Percentiles rank a stretch among this genome's conserved stretches.
Conservation (phyloP, 2,329 filamentous ascomycete genomes). For the Trichoderma sp. region DNA sequence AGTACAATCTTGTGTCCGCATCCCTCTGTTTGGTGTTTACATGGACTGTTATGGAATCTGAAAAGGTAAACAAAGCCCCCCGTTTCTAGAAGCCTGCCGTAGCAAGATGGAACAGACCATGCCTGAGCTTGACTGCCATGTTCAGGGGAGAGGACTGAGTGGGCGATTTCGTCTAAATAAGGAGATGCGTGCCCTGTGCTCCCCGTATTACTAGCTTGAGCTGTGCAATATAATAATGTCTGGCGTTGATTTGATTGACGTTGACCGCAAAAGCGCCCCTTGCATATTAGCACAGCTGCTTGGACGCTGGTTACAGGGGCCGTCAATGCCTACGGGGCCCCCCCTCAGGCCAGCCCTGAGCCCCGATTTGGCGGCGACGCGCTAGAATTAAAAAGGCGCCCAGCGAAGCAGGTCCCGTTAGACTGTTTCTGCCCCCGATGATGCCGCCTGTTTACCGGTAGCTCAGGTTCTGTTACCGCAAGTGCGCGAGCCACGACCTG, state of each 20-base stretch:
- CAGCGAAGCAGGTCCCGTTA: background rate
- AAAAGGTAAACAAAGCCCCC: background rate
- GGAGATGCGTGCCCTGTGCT: slow-evolving; percentile 5
- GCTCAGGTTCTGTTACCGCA: background rate
- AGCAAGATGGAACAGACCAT: background rate
- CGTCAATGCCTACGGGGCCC: background rate
- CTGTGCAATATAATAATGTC: background rate
- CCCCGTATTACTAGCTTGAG: background rate
- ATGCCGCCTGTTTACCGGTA: background rate
- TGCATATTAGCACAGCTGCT: background rate
- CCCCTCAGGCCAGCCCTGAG: background rate
- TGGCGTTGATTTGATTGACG: background rate
- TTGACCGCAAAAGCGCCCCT: background rate
- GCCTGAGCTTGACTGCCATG: background rate
- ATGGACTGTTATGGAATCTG: background rate
- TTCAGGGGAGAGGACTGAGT: background rate
- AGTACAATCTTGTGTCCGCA: background rate
- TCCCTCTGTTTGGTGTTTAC: background rate
- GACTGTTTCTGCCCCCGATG: background rate
- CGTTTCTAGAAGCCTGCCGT: background rate
- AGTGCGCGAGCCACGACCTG: background rate
- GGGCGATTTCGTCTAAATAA: slow-evolving; percentile 10
- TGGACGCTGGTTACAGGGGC: background rate
- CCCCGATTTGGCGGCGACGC: background rate
- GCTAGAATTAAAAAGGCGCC: slow-evolving; percentile 5